Evolutionary conservation across 2,329 filamentous ascomycete genomes (phyloP).

Genomic region (Cylindrodendrum hubeiense): DNA sequence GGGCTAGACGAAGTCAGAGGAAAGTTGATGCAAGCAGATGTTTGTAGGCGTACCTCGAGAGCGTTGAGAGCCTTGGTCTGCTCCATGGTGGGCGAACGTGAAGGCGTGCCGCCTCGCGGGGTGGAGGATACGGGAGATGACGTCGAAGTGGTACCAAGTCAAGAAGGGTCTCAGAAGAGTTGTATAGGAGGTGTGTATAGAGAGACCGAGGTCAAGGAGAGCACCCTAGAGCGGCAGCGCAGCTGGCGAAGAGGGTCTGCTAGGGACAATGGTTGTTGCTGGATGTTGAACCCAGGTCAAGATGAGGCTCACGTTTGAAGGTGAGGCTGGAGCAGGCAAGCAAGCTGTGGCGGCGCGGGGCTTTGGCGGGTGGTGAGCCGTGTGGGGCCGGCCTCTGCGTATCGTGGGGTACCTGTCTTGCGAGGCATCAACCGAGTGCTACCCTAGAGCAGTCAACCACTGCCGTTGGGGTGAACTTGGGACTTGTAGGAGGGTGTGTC

Average conservation of each 20-base stretch:
- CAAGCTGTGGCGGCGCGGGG: conserved; percentile 41
- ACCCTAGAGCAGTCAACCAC: not conserved
- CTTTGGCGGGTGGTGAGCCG: conserved; percentile 11
- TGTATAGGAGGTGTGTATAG: not conserved
- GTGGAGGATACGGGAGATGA: conserved; percentile 15
- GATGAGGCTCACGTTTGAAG: conserved; percentile 33
- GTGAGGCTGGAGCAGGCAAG: conserved; percentile 43
- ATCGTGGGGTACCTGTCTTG: conserved; percentile 17
- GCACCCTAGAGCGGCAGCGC: not conserved
- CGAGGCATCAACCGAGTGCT: not conserved
- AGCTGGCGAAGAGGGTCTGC: not conserved
- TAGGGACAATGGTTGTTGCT: not conserved
- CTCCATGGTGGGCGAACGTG: conserved; percentile 69
- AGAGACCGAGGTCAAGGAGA: not conserved
- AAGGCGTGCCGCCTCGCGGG: conserved; percentile 41
- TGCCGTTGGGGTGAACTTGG: not conserved
- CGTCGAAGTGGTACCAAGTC: conserved; percentile 17
- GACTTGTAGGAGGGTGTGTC: not conserved
- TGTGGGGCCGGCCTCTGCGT: conserved; percentile 6
- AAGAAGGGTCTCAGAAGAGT: not conserved
- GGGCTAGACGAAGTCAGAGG: conserved; percentile 67
- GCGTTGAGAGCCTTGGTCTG: conserved; percentile 77
- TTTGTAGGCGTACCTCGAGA: conserved; percentile 64
- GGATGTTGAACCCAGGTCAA: conserved; percentile 4
- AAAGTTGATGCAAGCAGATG: no score